These are phyloP conservation scores for Globomyces sp. DNA, from an alignment of 371 early-diverging fungal genomes.

Conservation along the genomic window DNA sequence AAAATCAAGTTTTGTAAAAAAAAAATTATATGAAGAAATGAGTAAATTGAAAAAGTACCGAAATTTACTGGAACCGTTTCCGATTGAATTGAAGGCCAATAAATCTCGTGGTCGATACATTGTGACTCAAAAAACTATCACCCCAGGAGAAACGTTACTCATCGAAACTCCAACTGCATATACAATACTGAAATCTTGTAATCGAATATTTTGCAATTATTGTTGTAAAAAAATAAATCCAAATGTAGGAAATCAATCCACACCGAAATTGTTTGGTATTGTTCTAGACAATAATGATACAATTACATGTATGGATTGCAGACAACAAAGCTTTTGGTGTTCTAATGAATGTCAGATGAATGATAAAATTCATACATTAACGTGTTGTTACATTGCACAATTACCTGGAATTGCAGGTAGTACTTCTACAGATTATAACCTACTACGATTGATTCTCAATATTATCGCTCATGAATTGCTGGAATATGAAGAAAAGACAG, in stretches of 20 bases:
- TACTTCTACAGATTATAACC: constrained; percentile 26
- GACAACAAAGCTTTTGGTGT: constrained; percentile 37
- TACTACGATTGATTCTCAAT: constrained; percentile 27
- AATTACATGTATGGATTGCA: constrained; percentile 24
- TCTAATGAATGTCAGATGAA: constrained; percentile 21
- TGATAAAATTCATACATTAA: constrained; percentile 19
- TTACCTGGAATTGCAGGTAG: constrained; percentile 36
- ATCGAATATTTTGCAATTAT: constrained; percentile 21
- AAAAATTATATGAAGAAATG: no score
- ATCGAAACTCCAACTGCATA: constrained; percentile 25
- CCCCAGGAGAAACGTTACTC: constrained; percentile 26
- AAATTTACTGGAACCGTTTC: background rate
- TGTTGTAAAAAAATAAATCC: constrained; percentile 9
- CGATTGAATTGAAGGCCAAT: background rate
- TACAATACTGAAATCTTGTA: constrained; percentile 20
- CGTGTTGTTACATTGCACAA: constrained; percentile 23
- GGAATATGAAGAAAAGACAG: background rate
- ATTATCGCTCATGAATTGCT: constrained; percentile 15
- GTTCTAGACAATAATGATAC: background rate
- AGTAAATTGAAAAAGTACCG: no score
- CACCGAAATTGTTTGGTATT: background rate
- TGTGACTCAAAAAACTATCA: constrained; percentile 3
- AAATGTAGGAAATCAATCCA: background rate
- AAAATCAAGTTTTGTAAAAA: no score
- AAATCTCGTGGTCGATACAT: constrained; percentile 11